phyloP scores from a whole-genome alignment of 73 alveolate genomes.

The Tetrahymena elliotti region DNA sequence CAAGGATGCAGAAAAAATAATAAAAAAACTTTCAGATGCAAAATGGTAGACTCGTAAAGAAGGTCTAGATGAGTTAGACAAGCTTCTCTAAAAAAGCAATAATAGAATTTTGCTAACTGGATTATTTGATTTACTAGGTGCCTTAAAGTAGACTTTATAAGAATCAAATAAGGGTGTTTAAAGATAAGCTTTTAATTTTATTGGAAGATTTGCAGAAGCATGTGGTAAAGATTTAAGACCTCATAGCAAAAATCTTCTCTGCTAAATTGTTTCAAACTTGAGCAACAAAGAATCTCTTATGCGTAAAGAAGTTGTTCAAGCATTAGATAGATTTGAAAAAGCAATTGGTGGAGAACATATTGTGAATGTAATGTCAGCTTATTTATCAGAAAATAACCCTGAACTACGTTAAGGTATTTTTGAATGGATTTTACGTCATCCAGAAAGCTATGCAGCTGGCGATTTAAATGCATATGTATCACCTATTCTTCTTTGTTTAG shows the following conservation, averaged over 20 bases:
- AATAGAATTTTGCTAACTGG: constrained; percentile 22
- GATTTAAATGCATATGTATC: constrained; percentile 17
- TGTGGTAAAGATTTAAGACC: constrained; percentile 37
- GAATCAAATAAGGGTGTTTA: constrained; percentile 22
- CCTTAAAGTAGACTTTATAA: background rate
- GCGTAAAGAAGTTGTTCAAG: constrained; percentile 21
- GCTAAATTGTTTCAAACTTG: background rate
- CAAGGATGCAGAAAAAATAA: background rate
- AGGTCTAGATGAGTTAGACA: constrained; percentile 39
- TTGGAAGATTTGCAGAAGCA: constrained; percentile 39
- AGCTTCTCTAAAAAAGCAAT: background rate
- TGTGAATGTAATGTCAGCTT: constrained; percentile 3
- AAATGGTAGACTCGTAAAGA: constrained; percentile 41
- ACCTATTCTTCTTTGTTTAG: constrained; percentile 21
- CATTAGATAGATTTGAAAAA: constrained; percentile 23
- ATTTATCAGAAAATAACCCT: background rate
- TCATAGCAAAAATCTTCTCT: constrained; percentile 7
- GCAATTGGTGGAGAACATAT: constrained; percentile 17
- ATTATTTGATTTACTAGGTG: constrained; percentile 6
- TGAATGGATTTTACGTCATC: constrained; percentile 5
- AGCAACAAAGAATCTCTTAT: constrained; percentile 31
- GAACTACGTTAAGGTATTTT: constrained; percentile 18
- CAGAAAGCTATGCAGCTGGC: background rate
- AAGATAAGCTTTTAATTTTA: constrained; percentile 11
- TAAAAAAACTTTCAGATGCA: constrained; percentile 24